Conservation (phyloP, 2,329 filamentous ascomycete genomes). For the Aotearoamyces nothofagi region DNA sequence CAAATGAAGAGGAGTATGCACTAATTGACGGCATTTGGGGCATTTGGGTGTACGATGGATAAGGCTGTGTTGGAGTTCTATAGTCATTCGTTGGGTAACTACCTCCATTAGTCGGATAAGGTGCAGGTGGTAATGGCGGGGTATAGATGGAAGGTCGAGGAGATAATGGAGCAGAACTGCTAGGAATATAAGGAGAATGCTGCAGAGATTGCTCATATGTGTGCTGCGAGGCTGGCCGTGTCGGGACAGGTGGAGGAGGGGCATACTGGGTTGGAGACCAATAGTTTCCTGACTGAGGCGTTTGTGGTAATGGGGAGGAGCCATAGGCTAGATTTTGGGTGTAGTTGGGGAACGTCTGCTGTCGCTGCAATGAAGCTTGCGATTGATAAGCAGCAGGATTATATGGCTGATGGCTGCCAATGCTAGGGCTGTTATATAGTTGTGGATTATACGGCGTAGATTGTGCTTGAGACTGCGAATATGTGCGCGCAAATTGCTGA, state of each 20-base stretch:
- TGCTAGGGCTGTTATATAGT: constrained; percentile 36
- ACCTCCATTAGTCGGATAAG: constrained; percentile 16
- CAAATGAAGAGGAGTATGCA: constrained; percentile 8
- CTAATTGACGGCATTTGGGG: constrained; percentile 5
- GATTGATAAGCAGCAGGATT: constrained; percentile 42
- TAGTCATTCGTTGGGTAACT: constrained; percentile 12
- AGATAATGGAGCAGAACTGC: constrained; percentile 12
- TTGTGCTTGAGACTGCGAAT: constrained; percentile 15
- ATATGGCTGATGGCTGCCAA: constrained; percentile 38
- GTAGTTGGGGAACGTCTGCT: constrained; percentile 38
- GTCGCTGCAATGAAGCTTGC: constrained; percentile 33
- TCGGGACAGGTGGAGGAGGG: constrained; percentile 10
- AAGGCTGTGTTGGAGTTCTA: constrained; percentile 8
- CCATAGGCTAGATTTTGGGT: constrained; percentile 35
- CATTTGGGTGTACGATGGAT: constrained; percentile 10
- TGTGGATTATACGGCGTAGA: constrained; percentile 26
- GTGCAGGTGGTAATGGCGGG: constrained; percentile 7
- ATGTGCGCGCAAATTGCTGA: constrained; percentile 36
- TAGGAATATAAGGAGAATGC: constrained; percentile 12
- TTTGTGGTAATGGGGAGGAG: constrained; percentile 24
- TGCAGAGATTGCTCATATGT: constrained; percentile 14
- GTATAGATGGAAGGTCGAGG: constrained; percentile 12
- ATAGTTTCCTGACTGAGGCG: constrained; percentile 22
- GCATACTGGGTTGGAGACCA: constrained; percentile 12
- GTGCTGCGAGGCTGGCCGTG: constrained; percentile 11